phyloP scores from a whole-genome alignment of 805 yeast species.

The Zygosaccharomyces bisporus region DNA sequence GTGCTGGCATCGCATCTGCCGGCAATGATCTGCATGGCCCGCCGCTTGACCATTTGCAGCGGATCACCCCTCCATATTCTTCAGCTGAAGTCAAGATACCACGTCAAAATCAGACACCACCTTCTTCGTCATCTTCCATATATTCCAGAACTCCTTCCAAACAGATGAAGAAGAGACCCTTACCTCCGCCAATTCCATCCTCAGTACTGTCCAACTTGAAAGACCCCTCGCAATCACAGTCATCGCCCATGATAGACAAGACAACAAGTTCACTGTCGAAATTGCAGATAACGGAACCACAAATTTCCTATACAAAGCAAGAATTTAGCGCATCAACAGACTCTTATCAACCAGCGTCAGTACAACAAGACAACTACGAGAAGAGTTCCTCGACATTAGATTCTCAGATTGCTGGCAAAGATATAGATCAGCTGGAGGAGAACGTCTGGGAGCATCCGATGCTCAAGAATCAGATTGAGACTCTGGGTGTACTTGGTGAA shows the following conservation, averaged over 20 bases:
- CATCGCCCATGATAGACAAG: constrained; percentile 4
- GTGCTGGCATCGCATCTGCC: constrained; percentile 5
- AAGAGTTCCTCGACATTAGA: constrained; percentile 16
- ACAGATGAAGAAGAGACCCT: constrained; percentile 31
- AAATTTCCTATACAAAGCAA: constrained; percentile 13
- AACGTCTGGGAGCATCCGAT: constrained; percentile 64
- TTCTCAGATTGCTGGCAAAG: constrained; percentile 24
- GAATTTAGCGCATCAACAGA: constrained; percentile 22
- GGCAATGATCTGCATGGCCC: neutral
- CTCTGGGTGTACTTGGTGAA: constrained; percentile 76
- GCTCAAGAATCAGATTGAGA: constrained; percentile 56
- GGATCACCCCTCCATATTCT: constrained; percentile 17
- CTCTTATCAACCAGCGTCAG: constrained; percentile 25
- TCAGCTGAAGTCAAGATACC: constrained; percentile 19
- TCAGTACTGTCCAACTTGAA: constrained; percentile 8
- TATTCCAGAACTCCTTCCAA: constrained; percentile 27
- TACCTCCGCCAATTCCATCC: constrained; percentile 31
- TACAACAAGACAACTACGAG: constrained; percentile 25
- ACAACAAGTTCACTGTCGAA: constrained; percentile 12
- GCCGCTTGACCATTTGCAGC: constrained; percentile 3
- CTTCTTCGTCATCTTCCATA: constrained; percentile 29
- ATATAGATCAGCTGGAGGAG: constrained; percentile 58
- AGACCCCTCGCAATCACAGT: neutral
- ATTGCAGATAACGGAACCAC: constrained; percentile 5
- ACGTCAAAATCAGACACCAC: constrained; percentile 16